Evolutionary conservation across 768 basidiomycete species (phyloP).

Genomic region (Crepidotus variabilis): DNA sequence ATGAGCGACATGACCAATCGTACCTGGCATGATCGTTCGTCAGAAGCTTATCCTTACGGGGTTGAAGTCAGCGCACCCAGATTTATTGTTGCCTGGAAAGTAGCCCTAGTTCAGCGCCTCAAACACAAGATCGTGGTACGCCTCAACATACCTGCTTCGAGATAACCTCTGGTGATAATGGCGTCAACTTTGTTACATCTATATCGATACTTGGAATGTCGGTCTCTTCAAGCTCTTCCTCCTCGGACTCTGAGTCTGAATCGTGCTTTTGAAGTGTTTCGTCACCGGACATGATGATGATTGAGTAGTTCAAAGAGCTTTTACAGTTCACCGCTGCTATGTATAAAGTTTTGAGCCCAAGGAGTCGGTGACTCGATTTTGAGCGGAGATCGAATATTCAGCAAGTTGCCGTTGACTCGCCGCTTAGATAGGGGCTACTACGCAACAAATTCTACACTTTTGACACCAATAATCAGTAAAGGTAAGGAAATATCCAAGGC

Average conservation of each 20-base stretch:
- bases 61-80: conserved; percentile 51
- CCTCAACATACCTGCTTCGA: conserved; percentile 72
- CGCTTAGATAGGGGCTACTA: not conserved
- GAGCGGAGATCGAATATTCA: not conserved
- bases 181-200: conserved; percentile 79
- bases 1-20: conserved; percentile 98
- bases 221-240: conserved; percentile 52
- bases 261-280: conserved; percentile 67
- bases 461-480: not conserved
- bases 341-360: no score
- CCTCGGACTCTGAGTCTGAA: conserved; percentile 68
- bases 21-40: conserved; percentile 49
- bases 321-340: no score
- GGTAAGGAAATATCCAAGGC: not conserved
- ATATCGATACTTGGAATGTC: conserved; percentile 63
- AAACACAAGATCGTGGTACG: not conserved
- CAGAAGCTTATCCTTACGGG: not conserved
- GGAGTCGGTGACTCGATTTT: not conserved
- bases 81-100: conserved; percentile 84
- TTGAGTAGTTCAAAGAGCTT: not conserved
- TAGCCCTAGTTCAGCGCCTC: not conserved
- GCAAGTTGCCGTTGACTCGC: not conserved
- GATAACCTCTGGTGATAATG: conserved; percentile 86
- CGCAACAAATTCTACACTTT: not conserved
- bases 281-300: conserved; percentile 58